These are phyloP conservation scores for Oryza longistaminata DNA, from an alignment of 176 grass and related monocot genomes.

Conservation along the genomic window DNA sequence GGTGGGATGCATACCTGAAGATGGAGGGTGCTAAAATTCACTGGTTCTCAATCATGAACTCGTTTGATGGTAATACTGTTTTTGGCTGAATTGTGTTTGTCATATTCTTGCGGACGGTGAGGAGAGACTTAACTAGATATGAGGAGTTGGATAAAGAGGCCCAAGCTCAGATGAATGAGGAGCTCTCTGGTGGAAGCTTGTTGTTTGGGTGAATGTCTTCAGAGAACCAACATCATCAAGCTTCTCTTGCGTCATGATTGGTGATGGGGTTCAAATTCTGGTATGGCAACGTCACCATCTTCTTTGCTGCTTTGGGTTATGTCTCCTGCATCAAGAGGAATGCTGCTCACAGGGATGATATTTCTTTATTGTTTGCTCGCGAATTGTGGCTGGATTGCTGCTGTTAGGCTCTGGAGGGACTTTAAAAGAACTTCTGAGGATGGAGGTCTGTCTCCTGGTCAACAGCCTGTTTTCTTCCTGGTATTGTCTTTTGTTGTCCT, in stretches of 20 bases:
- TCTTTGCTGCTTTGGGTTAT: slow-evolving; percentile 92
- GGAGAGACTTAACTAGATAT: slow-evolving; percentile 85
- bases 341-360: slow-evolving; percentile 86
- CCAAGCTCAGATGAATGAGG: slow-evolving; percentile 89
- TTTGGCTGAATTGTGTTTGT: slow-evolving; percentile 87
- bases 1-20: slow-evolving; percentile 87
- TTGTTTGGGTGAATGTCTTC: slow-evolving; percentile 89
- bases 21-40: slow-evolving; percentile 87
- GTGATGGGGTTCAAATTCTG: slow-evolving; percentile 82
- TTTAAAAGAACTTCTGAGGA: slow-evolving; percentile 70
- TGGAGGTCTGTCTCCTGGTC: slow-evolving; percentile 89
- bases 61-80: slow-evolving; percentile 88
- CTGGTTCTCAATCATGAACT: slow-evolving; percentile 97
- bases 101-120: slow-evolving; percentile 79
- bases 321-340: slow-evolving; percentile 88
- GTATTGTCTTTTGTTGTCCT: slow-evolving; percentile 76
- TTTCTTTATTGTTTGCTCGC: slow-evolving; percentile 90
- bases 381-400: slow-evolving; percentile 72
- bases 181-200: slow-evolving; percentile 89
- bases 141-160: slow-evolving; percentile 84
- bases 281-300: slow-evolving; percentile 80
- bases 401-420: slow-evolving; percentile 78
- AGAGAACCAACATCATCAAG: slow-evolving; percentile 76
- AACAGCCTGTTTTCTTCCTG: slow-evolving; percentile 85
- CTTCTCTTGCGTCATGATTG: slow-evolving; percentile 80